These are phyloP conservation scores for Eutrema japonicum DNA, from an alignment of 345 rosid species.

Conservation along the genomic window DNA sequence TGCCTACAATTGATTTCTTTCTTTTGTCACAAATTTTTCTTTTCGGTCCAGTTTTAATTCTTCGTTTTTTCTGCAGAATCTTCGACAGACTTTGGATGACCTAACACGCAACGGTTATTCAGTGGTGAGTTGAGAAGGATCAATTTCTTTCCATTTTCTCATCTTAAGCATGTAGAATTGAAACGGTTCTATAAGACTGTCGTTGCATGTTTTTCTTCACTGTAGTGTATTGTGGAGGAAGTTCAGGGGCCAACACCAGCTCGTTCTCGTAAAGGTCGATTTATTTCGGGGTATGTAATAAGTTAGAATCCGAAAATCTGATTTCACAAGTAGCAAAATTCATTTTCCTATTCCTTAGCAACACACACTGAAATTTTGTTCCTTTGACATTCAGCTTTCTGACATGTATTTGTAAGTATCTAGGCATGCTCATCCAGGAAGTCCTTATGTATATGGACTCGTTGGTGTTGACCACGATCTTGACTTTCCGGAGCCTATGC, in stretches of 20 bases:
- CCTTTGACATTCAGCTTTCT: slow-evolving; percentile 31
- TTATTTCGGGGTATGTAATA: slow-evolving; percentile 79
- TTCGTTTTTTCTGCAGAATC: slow-evolving; percentile 67
- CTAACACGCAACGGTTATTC: slow-evolving; percentile 82
- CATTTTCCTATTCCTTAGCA: background rate
- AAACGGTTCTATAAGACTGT: background rate
- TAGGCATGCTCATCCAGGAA: slow-evolving; percentile 99
- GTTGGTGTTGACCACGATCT: slow-evolving; percentile 96
- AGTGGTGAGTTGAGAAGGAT: slow-evolving; percentile 69
- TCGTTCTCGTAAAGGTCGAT: slow-evolving; percentile 91
- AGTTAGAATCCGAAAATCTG: background rate
- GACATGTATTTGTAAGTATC: slow-evolving; percentile 50
- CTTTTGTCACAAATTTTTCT: background rate
- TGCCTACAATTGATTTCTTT: background rate
- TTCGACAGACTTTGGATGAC: slow-evolving; percentile 98
- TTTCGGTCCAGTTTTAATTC: background rate
- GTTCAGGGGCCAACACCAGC: slow-evolving; percentile 96
- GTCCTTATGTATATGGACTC: slow-evolving; percentile 97
- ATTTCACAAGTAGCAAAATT: background rate
- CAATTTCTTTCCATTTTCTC: background rate
- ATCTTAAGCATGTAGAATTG: slow-evolving; percentile 11
- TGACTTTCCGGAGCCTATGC: slow-evolving; percentile 99
- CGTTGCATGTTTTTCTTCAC: background rate
- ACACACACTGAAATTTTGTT: background rate
- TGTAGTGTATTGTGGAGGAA: slow-evolving; percentile 98